Evolutionary conservation across 352 stramenopile genomes (phyloP), one percentile per base, ranked within the genome.

Genomic region (Globisporangium alternatum): DNA sequence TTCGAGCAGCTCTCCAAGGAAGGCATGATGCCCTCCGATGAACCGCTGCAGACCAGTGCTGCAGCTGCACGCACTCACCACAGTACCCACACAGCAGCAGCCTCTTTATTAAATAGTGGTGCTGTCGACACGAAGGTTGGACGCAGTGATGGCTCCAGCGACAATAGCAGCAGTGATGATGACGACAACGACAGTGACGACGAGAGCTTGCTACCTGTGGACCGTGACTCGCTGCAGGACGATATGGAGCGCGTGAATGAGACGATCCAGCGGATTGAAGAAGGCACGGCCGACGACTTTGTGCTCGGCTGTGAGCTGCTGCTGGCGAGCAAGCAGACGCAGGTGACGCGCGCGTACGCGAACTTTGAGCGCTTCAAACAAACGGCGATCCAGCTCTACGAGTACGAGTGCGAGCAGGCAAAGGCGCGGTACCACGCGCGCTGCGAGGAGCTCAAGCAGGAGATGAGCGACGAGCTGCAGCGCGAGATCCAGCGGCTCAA

Each of bases 401-500:
- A 74, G 54, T 77, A 88, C 57, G 71, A 82, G 31, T 74, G 56
- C 19, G 51, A 77, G 17, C 74, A 83, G 53, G 78, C 78, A 1
- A 56, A 65, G 0, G 67, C 71, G 37, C 68, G 60, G 19, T 86
- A 84, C 80, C 35, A 51, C n/a, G 44, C 45, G n/a, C 72, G 78
- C 21, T 91, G 81, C 54, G 56, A 56, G 30, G 68, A 82, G 66
- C 72, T 91, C 12, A 62, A 91, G 63, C 58, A 57, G 35, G 73
- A 79, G 52, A 89, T 89, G 78, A 62, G 70, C 53, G 60, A 64
- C 4, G 81, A 86, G 39, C 71, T 89, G 19, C 56, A 75, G 43
- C 70, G 77, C n/a, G 81, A 90, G 64, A 77, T 90, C 44, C 62
- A 66, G 49, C 70, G 80, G 9, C 69, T 90, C 4, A 66, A 80